Percentiles rank a stretch among this genome's conserved stretches.
phyloP scores from a whole-genome alignment of 2,329 filamentous ascomycete genomes.

The Byssochlamys sp. region DNA sequence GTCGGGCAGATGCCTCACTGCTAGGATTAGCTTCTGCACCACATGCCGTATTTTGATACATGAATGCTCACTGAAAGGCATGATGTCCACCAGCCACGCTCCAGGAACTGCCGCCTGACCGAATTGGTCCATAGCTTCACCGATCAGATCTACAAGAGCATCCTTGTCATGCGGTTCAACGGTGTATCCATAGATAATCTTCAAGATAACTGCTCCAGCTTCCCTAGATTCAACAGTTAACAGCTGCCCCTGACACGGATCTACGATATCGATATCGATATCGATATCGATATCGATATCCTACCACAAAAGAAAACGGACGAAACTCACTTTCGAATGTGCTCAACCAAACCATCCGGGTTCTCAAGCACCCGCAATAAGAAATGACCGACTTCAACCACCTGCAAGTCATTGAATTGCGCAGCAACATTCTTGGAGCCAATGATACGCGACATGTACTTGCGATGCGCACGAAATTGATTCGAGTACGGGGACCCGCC shows the following conservation, averaged over 20 bases:
- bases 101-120: conserved; percentile 33
- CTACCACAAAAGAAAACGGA: background rate
- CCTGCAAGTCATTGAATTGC: conserved; percentile 35
- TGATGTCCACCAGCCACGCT: conserved; percentile 37
- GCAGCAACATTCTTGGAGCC: conserved; percentile 33
- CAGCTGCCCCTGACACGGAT: background rate
- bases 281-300: background rate
- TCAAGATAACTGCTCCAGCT: conserved; percentile 34
- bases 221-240: conserved; percentile 15
- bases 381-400: conserved; percentile 37
- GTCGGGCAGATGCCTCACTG: conserved; percentile 33
- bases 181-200: conserved; percentile 40
- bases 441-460: conserved; percentile 36
- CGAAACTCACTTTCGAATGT: conserved; percentile 33
- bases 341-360: conserved; percentile 29
- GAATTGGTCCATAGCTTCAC: conserved; percentile 33
- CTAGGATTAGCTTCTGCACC: background rate
- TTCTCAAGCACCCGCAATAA: conserved; percentile 34
- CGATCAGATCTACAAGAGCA: conserved; percentile 36
- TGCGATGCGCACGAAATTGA: conserved; percentile 35
- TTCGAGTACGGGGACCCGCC: conserved; percentile 28
- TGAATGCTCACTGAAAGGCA: conserved; percentile 31
- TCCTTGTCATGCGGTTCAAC: conserved; percentile 31
- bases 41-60: background rate
- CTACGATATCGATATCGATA: background rate